phyloP scores from a whole-genome alignment of 2,329 filamentous ascomycete genomes.

The Xylaria sp. region DNA sequence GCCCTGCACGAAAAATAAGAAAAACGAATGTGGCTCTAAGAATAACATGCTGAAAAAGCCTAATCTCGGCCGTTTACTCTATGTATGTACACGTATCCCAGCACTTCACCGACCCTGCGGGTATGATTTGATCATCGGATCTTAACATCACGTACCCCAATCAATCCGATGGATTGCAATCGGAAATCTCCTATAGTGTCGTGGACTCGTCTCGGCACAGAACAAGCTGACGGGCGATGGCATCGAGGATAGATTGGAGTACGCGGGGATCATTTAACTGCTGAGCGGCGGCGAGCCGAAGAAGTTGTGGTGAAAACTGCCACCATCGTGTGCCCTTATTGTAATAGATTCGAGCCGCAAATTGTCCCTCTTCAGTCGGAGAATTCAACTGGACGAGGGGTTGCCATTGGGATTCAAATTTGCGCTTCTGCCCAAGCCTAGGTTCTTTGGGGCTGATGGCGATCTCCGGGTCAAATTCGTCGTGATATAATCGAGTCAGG shows the following conservation, averaged over 20 bases:
- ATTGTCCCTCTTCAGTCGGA: background rate
- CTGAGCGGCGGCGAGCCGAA: background rate
- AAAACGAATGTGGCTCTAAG: background rate
- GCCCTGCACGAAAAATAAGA: background rate
- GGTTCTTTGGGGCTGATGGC: background rate
- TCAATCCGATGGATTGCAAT: background rate
- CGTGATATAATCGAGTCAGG: background rate
- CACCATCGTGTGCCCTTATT: background rate
- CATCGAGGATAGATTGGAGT: background rate
- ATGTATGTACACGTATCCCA: background rate
- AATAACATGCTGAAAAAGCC: background rate
- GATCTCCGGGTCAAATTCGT: background rate
- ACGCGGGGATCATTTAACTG: background rate
- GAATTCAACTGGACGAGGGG: background rate
- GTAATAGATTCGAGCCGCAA: background rate
- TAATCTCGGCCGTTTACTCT: background rate
- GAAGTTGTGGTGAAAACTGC: background rate
- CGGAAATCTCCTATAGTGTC: background rate
- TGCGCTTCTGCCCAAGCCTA: background rate
- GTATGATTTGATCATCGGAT: background rate
- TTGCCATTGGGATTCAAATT: background rate
- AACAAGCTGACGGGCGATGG: background rate
- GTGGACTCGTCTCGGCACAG: background rate
- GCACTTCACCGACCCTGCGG: background rate
- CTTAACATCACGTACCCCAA: background rate